phyloP scores from a whole-genome alignment of 768 basidiomycete species.

The Filobasidium wieringae region DNA sequence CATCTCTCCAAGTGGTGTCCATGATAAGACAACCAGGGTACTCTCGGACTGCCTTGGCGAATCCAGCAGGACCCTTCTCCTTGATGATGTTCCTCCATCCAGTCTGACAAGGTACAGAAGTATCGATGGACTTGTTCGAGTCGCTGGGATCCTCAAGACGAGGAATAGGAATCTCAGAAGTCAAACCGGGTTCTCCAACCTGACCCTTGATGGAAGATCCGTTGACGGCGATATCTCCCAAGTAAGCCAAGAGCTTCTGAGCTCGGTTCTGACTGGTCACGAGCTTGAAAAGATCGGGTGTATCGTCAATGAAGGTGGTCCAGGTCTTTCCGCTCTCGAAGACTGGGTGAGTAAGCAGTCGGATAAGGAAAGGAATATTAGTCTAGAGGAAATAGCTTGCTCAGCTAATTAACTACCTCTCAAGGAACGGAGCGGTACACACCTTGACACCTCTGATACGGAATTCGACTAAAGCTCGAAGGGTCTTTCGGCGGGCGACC shows the following conservation, averaged over 20 bases:
- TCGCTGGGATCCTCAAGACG: conserved; percentile 65
- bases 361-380: conserved; percentile 98
- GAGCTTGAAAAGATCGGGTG: conserved; percentile 97
- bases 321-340: conserved; percentile 95
- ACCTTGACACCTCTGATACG: conserved; percentile 97
- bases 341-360: conserved; percentile 87
- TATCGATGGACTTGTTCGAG: conserved; percentile 61
- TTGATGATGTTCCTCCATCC: conserved; percentile 99
- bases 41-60: conserved; percentile 91
- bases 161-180: conserved; percentile 73
- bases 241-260: conserved; percentile 89
- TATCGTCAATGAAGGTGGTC: conserved; percentile 99
- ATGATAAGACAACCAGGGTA: conserved; percentile 73
- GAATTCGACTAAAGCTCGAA: conserved; percentile 98
- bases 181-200: conserved; percentile 86
- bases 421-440: not conserved
- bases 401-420: too few relatives aligned
- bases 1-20: conserved; percentile 97
- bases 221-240: conserved; percentile 95
- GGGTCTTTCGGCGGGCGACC: conserved; percentile 96
- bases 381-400: too few relatives aligned
- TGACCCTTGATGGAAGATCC: conserved; percentile 97
- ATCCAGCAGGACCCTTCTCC: conserved; percentile 92
- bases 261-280: conserved; percentile 97
- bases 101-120: conserved; percentile 63